Conservation (phyloP, 2,329 filamentous ascomycete genomes). For the Aspergillus nomiae region DNA sequence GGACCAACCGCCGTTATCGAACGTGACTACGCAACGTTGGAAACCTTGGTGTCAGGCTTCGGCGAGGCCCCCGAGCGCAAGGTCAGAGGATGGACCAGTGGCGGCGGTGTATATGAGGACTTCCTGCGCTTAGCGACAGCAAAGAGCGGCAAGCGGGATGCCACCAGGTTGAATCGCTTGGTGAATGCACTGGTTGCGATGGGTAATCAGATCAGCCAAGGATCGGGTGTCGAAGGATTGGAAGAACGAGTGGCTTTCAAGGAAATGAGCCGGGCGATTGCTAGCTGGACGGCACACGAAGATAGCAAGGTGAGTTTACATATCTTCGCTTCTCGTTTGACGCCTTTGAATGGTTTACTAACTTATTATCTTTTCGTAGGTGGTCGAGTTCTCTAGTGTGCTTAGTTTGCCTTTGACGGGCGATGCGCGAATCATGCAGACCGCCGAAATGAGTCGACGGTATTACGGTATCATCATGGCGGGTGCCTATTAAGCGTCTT, state of each 20-base stretch:
- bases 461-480: constrained; percentile 69
- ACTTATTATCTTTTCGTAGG: constrained; percentile 18
- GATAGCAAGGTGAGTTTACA: constrained; percentile 57
- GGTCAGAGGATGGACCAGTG: constrained; percentile 74
- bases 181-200: constrained; percentile 51
- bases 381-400: constrained; percentile 39
- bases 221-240: constrained; percentile 56
- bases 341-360: not conserved
- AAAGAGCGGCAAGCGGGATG: constrained; percentile 42
- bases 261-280: constrained; percentile 77
- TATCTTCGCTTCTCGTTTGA: not conserved
- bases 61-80: constrained; percentile 58
- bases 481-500: constrained; percentile 36
- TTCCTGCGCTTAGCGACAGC: constrained; percentile 55
- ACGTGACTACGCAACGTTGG: constrained; percentile 72
- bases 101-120: constrained; percentile 77
- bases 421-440: constrained; percentile 70
- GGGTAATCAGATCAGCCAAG: constrained; percentile 43
- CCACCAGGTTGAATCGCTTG: constrained; percentile 45
- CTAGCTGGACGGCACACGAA: constrained; percentile 64
- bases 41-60: constrained; percentile 72
- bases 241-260: constrained; percentile 72
- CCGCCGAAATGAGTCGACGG: constrained; percentile 67
- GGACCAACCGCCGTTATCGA: constrained; percentile 82
- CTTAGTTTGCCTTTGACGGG: constrained; percentile 61